Conservation (phyloP, 2,329 filamentous ascomycete species). For the Aureobasidium sp. region DNA sequence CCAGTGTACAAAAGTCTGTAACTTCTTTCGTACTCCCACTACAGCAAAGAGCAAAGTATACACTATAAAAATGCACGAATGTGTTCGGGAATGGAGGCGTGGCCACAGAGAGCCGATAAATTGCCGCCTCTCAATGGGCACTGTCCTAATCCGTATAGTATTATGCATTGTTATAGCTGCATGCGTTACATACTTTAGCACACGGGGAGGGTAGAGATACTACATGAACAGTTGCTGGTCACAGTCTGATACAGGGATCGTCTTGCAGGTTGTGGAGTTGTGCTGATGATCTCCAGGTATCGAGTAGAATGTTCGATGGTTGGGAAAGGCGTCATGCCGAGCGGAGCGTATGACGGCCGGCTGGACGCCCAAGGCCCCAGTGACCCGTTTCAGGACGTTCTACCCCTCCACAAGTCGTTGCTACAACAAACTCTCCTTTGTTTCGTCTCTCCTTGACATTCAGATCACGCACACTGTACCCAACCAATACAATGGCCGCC, state of each 20-base stretch:
- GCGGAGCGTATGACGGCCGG: not conserved
- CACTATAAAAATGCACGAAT: too few species aligned
- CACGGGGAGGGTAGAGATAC: not conserved
- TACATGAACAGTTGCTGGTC: not conserved
- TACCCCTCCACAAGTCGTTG: conserved; percentile 7
- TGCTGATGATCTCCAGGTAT: not conserved
- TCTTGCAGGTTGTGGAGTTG: not conserved
- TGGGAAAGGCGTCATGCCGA: not conserved
- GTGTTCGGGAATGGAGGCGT: too few species aligned
- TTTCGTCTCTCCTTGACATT: conserved; percentile 1
- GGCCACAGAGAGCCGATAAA: too few species aligned
- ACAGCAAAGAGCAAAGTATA: too few species aligned
- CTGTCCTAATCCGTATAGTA: too few species aligned
- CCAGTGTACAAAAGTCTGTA: too few species aligned
- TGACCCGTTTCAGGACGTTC: not conserved
- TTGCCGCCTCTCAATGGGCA: too few species aligned
- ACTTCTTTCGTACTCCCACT: too few species aligned
- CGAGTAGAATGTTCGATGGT: not conserved
- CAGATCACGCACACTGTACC: not conserved
- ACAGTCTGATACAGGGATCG: not conserved
- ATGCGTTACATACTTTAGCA: too few species aligned
- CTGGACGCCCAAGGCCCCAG: not conserved
- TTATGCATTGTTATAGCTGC: too few species aligned
- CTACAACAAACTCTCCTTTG: conserved; percentile 11
- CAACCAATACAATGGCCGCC: not conserved